Percentiles rank a stretch among this genome's conserved stretches.
Evolutionary conservation across 179 eudicot species (phyloP).

Genomic region (Carnegiea gigantea): DNA sequence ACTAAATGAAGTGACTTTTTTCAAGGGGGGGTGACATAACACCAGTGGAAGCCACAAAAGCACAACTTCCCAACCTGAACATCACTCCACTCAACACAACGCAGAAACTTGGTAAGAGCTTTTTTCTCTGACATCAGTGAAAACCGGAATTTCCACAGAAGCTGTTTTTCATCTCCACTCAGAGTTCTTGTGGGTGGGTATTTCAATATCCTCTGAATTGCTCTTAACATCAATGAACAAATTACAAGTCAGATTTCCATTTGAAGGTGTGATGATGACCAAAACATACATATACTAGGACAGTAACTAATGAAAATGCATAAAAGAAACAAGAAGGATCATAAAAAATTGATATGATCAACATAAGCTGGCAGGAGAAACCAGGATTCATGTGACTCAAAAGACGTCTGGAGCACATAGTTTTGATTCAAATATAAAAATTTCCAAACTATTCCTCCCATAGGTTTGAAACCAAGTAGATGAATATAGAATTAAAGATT

Average conservation of each 20-base stretch:
- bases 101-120: slow-evolving; percentile 92
- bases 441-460: neutral
- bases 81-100: slow-evolving; percentile 99
- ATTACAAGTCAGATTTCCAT: neutral
- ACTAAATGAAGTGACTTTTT: no score
- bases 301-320: neutral
- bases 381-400: neutral
- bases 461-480: neutral
- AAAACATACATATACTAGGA: neutral
- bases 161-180: slow-evolving; percentile 94
- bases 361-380: neutral
- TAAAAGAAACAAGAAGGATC: slow-evolving; percentile 1
- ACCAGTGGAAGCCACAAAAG: slow-evolving; percentile 10
- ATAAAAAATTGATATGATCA: neutral
- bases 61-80: slow-evolving; percentile 55
- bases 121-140: slow-evolving; percentile 94
- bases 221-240: slow-evolving; percentile 47
- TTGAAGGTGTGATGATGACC: neutral
- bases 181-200: slow-evolving; percentile 93
- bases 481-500: neutral
- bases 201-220: slow-evolving; percentile 81
- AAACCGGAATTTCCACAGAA: slow-evolving; percentile 95
- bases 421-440: neutral
- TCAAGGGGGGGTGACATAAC: neutral
- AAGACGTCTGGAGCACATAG: neutral